Evolutionary conservation across 2,329 filamentous ascomycete genomes (phyloP), one percentile per base, ranked within the genome.

Genomic region (Westerdykella aurantiaca): DNA sequence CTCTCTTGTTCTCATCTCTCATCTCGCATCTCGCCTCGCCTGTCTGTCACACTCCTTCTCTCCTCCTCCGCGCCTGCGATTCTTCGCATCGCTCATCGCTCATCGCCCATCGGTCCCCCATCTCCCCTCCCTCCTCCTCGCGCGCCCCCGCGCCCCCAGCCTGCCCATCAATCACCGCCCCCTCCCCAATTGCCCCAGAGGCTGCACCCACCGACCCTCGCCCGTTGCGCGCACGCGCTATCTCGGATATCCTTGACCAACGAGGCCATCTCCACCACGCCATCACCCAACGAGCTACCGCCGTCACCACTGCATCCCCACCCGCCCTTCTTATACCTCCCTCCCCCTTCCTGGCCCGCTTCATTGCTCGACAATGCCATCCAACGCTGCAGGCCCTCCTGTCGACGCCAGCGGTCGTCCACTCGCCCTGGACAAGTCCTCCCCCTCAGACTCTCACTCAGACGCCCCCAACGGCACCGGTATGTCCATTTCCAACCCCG

Each of bases 281-380:
- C 57, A 51, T 52, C 40, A 41, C 54, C 18, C 18, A 21, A 21
- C 4, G 4, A 21, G 18, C 18, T 21, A 21, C 18, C 18, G 18
- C 44, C 34, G 39, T 49, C 46, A 45, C 51, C 44, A 42, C 41
- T 34, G 42, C 49, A 44, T 42, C 47, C 35, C 52, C 48, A 43
- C 51, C 53, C 48, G 46, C 52, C 35, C 44, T 23, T 7, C 21
- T 17, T 37, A 37, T 13, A 37, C 31, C 38, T 38, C 34, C 38
- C 31, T 13, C 14, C n/a, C 31, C 33, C 43, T 22, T 31, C 34
- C 31, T 29, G 29, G 31, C 43, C n/a, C 33, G n/a, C 16, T 18
- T 44, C 41, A 44, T 42, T 39, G 56, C 60, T 55, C 58, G 52
- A 58, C 56, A 55, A 69, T 69, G 67, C 68, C 63, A 61, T 45